These are phyloP conservation scores for Prunus dulcis DNA, from an alignment of 306 rosid species.

Conservation along the genomic window DNA sequence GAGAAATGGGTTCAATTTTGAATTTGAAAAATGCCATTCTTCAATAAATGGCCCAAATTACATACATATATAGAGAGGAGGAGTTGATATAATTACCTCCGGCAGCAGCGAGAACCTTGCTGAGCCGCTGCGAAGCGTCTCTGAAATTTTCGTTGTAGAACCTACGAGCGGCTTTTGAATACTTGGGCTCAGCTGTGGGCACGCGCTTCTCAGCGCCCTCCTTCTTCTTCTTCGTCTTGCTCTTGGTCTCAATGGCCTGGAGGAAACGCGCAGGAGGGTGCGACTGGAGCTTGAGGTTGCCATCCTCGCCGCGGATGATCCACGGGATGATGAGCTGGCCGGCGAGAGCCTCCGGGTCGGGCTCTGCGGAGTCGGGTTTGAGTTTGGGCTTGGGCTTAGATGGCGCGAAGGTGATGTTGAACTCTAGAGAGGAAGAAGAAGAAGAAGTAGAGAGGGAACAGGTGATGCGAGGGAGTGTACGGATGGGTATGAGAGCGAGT, in stretches of 20 bases:
- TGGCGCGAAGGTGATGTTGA: constrained; percentile 87
- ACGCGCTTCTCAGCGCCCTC: constrained; percentile 22
- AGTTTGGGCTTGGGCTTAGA: constrained; percentile 53
- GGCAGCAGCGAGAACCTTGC: constrained; percentile 94
- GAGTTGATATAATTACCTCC: constrained; percentile 51
- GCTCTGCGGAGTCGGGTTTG: constrained; percentile 14
- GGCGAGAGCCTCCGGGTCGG: background rate
- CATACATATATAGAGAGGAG: background rate
- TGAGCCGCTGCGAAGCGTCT: constrained; percentile 63
- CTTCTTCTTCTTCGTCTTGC: constrained; percentile 34
- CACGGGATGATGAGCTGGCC: constrained; percentile 70
- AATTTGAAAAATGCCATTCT: background rate
- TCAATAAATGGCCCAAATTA: background rate
- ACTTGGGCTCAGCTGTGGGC: constrained; percentile 41
- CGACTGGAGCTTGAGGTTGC: constrained; percentile 58
- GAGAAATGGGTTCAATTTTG: background rate
- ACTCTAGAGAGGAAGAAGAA: constrained; percentile 44
- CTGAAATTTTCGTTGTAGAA: constrained; percentile 70
- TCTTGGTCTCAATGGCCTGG: constrained; percentile 39
- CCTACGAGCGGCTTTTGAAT: constrained; percentile 83
- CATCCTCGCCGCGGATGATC: constrained; percentile 88
- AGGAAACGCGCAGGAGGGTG: constrained; percentile 61
- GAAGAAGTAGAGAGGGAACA: constrained; percentile 35
- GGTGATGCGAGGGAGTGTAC: constrained; percentile 50
- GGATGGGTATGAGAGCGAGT: constrained; percentile 34